Conservation (phyloP, 2,329 filamentous ascomycete species). For the Akanthomyces uredinophilus region DNA sequence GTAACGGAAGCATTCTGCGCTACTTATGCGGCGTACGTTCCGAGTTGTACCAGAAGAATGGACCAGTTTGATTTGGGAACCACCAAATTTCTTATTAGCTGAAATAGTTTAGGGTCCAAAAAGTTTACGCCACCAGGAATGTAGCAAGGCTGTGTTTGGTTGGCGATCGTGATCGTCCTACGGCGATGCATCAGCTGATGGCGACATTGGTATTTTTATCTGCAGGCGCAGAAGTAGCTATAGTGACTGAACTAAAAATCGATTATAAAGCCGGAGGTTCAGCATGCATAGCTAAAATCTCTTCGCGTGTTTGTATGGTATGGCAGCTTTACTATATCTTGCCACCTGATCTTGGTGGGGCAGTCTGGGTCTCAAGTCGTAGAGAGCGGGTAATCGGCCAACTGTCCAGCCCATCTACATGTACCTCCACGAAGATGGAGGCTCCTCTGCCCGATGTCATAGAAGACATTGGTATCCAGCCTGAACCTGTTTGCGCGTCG, state of each 20-base stretch:
- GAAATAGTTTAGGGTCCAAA: background rate
- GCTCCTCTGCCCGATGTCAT: background rate
- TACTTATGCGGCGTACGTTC: background rate
- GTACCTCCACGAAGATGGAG: background rate
- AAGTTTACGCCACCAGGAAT: background rate
- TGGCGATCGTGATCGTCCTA: background rate
- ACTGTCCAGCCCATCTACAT: background rate
- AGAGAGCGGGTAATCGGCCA: background rate
- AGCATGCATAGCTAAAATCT: background rate
- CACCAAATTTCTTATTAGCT: background rate
- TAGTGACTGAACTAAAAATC: slow-evolving; percentile 9
- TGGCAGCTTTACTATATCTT: too few species aligned
- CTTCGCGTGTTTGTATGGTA: background rate
- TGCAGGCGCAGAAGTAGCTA: slow-evolving; percentile 10
- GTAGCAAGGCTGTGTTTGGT: background rate
- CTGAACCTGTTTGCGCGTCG: slow-evolving; percentile 38
- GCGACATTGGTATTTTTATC: background rate
- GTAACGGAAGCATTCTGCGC: background rate
- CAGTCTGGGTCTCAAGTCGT: background rate
- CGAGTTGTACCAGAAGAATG: background rate
- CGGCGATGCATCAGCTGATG: background rate
- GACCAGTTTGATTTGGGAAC: background rate
- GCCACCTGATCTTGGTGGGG: background rate
- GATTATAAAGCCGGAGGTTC: background rate
- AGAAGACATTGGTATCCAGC: background rate